phyloP scores from a whole-genome alignment of 495 filamentous ascomycete genomes.

The Clohesyomyces aquaticus region DNA sequence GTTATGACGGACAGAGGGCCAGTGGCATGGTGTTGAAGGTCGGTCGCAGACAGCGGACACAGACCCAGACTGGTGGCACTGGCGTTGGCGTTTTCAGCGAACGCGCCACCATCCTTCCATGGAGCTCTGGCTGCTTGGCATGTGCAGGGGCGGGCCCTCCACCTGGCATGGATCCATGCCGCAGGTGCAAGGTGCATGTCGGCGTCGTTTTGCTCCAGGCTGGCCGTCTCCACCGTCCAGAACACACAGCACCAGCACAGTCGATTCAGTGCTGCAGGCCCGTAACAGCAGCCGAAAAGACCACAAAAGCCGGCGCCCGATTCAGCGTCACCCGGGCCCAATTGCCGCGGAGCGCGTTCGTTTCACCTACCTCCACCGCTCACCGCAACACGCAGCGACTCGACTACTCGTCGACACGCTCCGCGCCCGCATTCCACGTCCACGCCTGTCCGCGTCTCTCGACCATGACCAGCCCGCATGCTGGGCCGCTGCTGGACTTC shows the following conservation, averaged over 20 bases:
- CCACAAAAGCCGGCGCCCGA: background rate
- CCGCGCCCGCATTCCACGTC: background rate
- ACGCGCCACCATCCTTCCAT: too few species aligned
- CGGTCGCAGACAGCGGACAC: background rate
- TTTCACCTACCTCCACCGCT: background rate
- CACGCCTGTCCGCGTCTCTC: slow-evolving; percentile 6
- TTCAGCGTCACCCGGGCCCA: slow-evolving; percentile 7
- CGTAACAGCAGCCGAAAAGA: background rate
- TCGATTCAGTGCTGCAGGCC: background rate
- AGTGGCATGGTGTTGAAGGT: slow-evolving; percentile 5
- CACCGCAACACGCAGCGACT: slow-evolving; percentile 11
- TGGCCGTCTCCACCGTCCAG: too few species aligned
- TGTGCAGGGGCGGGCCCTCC: too few species aligned
- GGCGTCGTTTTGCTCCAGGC: too few species aligned
- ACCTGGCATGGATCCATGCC: too few species aligned
- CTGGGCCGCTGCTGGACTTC: too few species aligned
- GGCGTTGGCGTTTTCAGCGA: background rate
- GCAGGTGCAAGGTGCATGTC: too few species aligned
- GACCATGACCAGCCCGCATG: background rate
- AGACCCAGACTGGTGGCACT: too few species aligned
- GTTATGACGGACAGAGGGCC: background rate
- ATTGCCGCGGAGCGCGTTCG: slow-evolving; percentile 2
- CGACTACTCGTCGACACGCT: too few species aligned
- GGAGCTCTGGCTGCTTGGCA: too few species aligned
- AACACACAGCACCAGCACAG: too few species aligned